Evolutionary conservation across 2,329 filamentous ascomycete species (phyloP).

Genomic region (Talaromyces amestolkiae): DNA sequence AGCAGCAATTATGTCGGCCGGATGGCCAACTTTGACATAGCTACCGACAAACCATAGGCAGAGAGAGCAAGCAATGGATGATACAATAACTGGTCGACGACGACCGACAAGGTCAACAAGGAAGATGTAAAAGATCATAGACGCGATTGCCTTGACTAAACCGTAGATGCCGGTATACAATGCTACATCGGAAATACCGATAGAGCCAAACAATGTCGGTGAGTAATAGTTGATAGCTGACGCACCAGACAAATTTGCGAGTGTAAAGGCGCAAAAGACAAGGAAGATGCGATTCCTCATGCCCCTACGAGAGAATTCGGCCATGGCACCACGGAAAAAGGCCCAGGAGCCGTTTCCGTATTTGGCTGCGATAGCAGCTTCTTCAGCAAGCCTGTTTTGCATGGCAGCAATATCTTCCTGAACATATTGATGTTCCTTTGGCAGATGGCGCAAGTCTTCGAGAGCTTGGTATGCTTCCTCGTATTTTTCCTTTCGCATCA

Average conservation of each 20-base stretch:
- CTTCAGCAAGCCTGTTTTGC: slow-evolving; percentile 50
- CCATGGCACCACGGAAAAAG: slow-evolving; percentile 26
- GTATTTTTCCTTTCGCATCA: slow-evolving; percentile 66
- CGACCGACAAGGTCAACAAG: slow-evolving; percentile 24
- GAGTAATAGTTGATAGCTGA: slow-evolving; percentile 13
- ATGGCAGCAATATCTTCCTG: slow-evolving; percentile 70
- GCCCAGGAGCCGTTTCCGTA: slow-evolving; percentile 26
- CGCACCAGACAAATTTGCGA: background rate
- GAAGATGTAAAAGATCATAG: slow-evolving; percentile 24
- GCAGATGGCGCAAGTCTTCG: slow-evolving; percentile 43
- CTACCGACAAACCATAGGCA: slow-evolving; percentile 25
- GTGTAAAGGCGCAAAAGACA: background rate
- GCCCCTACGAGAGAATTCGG: slow-evolving; percentile 25
- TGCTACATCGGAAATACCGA: slow-evolving; percentile 22
- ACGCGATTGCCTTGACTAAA: slow-evolving; percentile 24
- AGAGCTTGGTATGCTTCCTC: slow-evolving; percentile 62
- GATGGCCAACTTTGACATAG: slow-evolving; percentile 24
- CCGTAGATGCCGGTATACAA: slow-evolving; percentile 27
- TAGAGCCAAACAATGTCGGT: slow-evolving; percentile 23
- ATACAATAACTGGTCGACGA: slow-evolving; percentile 22
- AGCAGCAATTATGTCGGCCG: slow-evolving; percentile 10
- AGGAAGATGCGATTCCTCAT: slow-evolving; percentile 40
- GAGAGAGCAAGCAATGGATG: slow-evolving; percentile 22
- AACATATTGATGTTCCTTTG: slow-evolving; percentile 58
- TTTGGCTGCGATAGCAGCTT: slow-evolving; percentile 37